A percentile compares a stretch with the other conserved stretches of the same genome.
Conservation (phyloP, 768 basidiomycete species). For the Gymnopilus junonius region DNA sequence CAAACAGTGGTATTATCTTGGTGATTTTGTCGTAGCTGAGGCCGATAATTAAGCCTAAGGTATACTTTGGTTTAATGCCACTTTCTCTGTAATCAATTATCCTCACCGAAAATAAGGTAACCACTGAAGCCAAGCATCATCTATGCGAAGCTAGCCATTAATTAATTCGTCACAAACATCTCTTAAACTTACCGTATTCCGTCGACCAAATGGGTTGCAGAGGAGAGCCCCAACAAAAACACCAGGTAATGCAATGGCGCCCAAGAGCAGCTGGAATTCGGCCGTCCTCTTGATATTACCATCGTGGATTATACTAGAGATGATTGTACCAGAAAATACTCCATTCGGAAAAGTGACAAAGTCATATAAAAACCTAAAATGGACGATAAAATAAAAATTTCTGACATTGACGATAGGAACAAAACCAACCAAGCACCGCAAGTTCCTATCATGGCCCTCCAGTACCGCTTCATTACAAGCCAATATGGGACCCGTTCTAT, state of each 20-base stretch:
- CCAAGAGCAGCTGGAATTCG: slow-evolving; percentile 72
- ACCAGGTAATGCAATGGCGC: slow-evolving; percentile 65
- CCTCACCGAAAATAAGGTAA: slow-evolving; percentile 64
- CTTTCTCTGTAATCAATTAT: neutral
- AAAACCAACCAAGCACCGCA: slow-evolving; percentile 66
- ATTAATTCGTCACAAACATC: neutral
- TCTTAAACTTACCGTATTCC: slow-evolving; percentile 51
- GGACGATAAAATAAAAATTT: neutral
- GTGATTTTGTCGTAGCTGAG: slow-evolving; percentile 65
- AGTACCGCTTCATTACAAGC: slow-evolving; percentile 65
- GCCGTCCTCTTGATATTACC: slow-evolving; percentile 61
- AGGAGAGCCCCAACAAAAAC: slow-evolving; percentile 50
- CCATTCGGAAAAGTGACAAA: slow-evolving; percentile 77
- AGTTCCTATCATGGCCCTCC: slow-evolving; percentile 71
- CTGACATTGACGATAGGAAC: neutral
- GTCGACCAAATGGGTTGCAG: slow-evolving; percentile 51
- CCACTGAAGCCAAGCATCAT: slow-evolving; percentile 74
- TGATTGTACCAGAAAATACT: slow-evolving; percentile 70
- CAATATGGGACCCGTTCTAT: slow-evolving; percentile 62
- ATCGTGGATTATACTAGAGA: slow-evolving; percentile 64
- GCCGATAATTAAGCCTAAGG: slow-evolving; percentile 59
- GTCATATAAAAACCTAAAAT: slow-evolving; percentile 68
- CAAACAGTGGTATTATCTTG: slow-evolving; percentile 64
- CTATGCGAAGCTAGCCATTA: slow-evolving; percentile 30
- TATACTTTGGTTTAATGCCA: neutral